Evolutionary conservation across 75 land plant genomes (phyloP).

Genomic region (Picea sitchensis): DNA sequence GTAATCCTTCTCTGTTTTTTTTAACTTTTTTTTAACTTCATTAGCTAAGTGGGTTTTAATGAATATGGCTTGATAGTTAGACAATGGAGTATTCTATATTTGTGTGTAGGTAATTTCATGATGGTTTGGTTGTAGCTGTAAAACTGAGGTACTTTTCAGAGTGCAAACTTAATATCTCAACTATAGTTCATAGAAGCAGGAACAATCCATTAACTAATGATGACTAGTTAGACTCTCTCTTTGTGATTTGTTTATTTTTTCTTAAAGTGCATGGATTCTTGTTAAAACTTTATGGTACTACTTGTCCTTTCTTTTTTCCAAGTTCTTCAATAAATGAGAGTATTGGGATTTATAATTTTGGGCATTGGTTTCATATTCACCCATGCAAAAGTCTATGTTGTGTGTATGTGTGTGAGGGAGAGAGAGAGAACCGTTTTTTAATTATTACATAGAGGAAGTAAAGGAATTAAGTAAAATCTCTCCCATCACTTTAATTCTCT

Average conservation of each 20-base stretch:
- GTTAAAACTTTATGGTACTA: neutral
- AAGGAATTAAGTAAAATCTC: no score
- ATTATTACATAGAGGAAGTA: no score
- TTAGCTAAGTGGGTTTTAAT: neutral
- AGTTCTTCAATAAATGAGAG: neutral
- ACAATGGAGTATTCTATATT: neutral
- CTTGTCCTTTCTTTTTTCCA: neutral
- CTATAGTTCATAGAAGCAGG: slow-evolving; percentile 42
- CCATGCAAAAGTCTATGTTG: no score
- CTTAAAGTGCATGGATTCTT: neutral
- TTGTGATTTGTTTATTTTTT: neutral
- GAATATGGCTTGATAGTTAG: neutral
- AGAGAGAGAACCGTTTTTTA: no score
- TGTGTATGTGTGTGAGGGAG: no score
- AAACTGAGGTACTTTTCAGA: slow-evolving; percentile 50
- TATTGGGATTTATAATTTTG: neutral
- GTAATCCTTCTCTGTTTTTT: neutral
- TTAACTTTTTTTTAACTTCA: neutral
- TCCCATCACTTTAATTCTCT: no score
- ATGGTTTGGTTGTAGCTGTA: slow-evolving; percentile 20
- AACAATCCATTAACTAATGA: slow-evolving; percentile 62
- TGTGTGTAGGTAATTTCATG: neutral
- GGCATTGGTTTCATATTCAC: neutral
- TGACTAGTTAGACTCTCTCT: slow-evolving; percentile 59
- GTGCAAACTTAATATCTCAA: slow-evolving; percentile 36